Evolutionary conservation across 2,329 filamentous ascomycete genomes (phyloP), one percentile per base, ranked within the genome.

Genomic region (Mycosphaerella sp.): DNA sequence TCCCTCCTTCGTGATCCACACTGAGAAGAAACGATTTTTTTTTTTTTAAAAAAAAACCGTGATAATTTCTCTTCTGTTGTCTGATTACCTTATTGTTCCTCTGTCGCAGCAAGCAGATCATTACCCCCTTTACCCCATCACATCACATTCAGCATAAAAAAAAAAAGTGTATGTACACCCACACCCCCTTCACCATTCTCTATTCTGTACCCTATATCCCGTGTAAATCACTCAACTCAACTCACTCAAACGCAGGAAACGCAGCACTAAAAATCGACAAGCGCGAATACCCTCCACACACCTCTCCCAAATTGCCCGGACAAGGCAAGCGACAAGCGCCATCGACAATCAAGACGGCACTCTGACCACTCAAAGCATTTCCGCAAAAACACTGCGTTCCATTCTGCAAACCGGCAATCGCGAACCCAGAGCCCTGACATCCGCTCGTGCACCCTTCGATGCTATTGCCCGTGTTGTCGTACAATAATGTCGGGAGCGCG

Each of bases 391-490:
- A 70, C 53, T 69, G 59, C 38, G 56, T 62, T 5, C 59, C 59
- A 46, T 63, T 66, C 48, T 69, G 64, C 14, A 68, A 38, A n/a
- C 67, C 69, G 7, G 69, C 67, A 31, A 70, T 65, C 34, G 59
- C 53, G 51, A 63, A 70, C 3, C 67, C 67, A 7, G 60, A 62
- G 14, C 53, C 56, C 21, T 53, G 53, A 45, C 69, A 70, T 39
- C 62, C 59, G 44, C 57, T 52, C 14, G 64, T 63, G 55, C 68
- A 69, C 6, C 50, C 52, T 36, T 66, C 66, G 36, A 67, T 62
- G 6, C 61, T 64, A 51, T 64, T 67, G 9, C 54, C 58, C 26
- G 55, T 40, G 42, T 61, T 54, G 41, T 59, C 54, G 46, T 58
- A 63, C 26, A 63, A 52, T 45, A 60, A 55, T 10, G 60, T 60